Evolutionary conservation across 768 basidiomycete species (phyloP).

Genomic region (Panaeolus cyanescens): DNA sequence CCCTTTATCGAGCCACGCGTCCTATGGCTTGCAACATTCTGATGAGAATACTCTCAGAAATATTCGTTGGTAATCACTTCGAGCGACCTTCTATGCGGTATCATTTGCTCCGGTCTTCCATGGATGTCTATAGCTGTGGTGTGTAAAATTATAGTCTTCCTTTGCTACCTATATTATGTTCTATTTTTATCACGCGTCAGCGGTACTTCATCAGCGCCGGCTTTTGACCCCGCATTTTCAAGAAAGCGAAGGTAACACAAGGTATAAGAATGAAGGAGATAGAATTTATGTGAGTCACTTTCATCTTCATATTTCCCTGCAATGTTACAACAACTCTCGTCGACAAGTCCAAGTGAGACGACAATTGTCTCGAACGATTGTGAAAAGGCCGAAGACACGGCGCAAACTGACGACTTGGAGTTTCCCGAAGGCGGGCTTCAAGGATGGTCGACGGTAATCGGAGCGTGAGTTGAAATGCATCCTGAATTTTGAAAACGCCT

Average conservation of each 20-base stretch:
- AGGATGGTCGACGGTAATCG: constrained; percentile 46
- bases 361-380: neutral
- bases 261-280: neutral
- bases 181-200: neutral
- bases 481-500: neutral
- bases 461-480: constrained; percentile 33
- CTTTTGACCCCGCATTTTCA: neutral
- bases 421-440: constrained; percentile 40
- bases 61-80: neutral
- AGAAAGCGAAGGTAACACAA: neutral
- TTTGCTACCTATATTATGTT: neutral
- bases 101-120: neutral
- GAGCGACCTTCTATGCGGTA: neutral
- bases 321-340: neutral
- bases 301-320: neutral
- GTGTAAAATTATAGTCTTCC: neutral
- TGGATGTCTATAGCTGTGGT: neutral
- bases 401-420: neutral
- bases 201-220: neutral
- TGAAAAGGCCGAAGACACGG: neutral
- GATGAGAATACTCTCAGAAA: neutral
- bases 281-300: neutral
- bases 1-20: neutral
- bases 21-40: neutral
- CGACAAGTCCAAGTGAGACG: neutral